Conservation (phyloP, 2,329 filamentous ascomycete genomes). For the Cytospora mali region DNA sequence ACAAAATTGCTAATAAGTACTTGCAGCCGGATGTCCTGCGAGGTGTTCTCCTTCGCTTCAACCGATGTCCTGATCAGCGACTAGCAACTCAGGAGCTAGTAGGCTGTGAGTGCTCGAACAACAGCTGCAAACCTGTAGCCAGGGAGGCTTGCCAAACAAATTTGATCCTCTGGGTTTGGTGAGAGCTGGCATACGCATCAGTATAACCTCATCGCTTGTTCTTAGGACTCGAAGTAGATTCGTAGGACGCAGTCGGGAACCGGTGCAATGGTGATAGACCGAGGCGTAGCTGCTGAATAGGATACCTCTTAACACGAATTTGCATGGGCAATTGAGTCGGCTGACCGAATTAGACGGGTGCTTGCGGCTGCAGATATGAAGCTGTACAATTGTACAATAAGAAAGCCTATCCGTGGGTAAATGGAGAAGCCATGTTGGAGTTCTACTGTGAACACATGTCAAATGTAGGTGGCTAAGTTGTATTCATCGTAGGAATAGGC, state of each 20-base stretch:
- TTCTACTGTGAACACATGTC: background rate
- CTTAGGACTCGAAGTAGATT: no score
- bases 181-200: background rate
- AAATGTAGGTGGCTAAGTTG: background rate
- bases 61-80: conserved; percentile 16
- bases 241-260: no score
- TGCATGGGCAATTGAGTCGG: background rate
- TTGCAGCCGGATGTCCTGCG: conserved; percentile 21
- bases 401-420: background rate
- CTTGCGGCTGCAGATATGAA: background rate
- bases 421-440: background rate
- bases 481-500: background rate
- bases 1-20: conserved; percentile 28
- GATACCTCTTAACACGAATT: conserved; percentile 1
- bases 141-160: conserved; percentile 6
- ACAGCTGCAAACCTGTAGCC: conserved; percentile 7
- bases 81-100: conserved; percentile 14
- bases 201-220: background rate
- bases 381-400: background rate
- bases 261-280: conserved; percentile 14
- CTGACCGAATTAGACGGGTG: background rate
- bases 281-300: background rate
- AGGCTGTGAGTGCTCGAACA: conserved; percentile 1
- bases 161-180: conserved; percentile 5
- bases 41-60: conserved; percentile 17